Evolutionary conservation across 345 rosid genomes (phyloP), one percentile per base, ranked within the genome.

Genomic region (Nephelium lappaceum): DNA sequence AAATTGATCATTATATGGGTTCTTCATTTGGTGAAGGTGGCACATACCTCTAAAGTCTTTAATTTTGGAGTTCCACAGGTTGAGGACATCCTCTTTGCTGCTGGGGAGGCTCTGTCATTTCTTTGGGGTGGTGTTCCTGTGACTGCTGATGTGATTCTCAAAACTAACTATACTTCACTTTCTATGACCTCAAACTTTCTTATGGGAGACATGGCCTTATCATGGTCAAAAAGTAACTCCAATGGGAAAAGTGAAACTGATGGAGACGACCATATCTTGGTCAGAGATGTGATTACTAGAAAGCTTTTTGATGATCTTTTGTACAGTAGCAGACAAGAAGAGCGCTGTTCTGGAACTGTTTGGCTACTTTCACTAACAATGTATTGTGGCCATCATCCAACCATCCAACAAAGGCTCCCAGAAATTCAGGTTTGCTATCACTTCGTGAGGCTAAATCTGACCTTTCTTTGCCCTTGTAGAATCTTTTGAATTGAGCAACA

Each of bases 331-430:
- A 90, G 99, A 85, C 93, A 92, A 82, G 99, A 93, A 81, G 99
- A 95, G 91, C 90, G 98, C 64, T 93, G 98, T 84, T 93, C 99
- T 87, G 98, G 99, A 83, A 84, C 95, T 71, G 98, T 95, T 73
- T 95, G 98, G 99, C 84, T 95, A 71, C 82, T 93, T 71, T 95
- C 99, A 70, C 86, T 95, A 72, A 91, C 91, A 81, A 90, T 93
- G 93, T 95, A 95, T 83, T 93, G 95, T 83, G 99, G 99, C 77
- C 88, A 86, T 73, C 93, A 95, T 72, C 86, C 95, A 70, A 84
- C 89, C 83, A 90, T 95, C 84, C 99, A 93, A 83, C 86, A 86
- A 79, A 87, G 89, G 91, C 93, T 95, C 81, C 97, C 99, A 43
- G 93, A 95, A 89, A 95, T 95, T 80, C 99, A 95, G 99, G 99